These are phyloP conservation scores for Candida anutae DNA, from an alignment of 1,139 yeast species.

Conservation along the genomic window DNA sequence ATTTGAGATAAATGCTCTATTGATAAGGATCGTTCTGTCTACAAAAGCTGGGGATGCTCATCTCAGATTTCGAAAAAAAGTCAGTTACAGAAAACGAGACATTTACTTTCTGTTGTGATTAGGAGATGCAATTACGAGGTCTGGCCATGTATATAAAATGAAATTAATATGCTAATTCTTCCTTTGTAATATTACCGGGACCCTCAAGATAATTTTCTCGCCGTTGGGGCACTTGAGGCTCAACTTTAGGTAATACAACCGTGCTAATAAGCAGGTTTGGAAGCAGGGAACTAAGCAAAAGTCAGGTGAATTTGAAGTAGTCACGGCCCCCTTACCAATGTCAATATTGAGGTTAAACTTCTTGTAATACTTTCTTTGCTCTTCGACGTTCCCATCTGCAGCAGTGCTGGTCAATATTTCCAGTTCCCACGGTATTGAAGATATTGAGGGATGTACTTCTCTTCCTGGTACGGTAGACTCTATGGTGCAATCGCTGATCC, in stretches of 20 bases:
- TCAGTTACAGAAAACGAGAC: too few relatives aligned
- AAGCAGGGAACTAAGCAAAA: slow-evolving; percentile 33
- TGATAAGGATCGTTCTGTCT: too few relatives aligned
- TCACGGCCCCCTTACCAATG: slow-evolving; percentile 9
- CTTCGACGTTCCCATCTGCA: slow-evolving; percentile 8
- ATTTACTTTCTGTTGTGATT: too few relatives aligned
- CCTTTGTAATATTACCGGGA: slow-evolving; percentile 24
- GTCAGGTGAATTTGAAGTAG: slow-evolving; percentile 8
- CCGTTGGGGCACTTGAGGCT: slow-evolving; percentile 22
- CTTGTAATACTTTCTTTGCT: slow-evolving; percentile 13
- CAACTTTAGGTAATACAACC: slow-evolving; percentile 28
- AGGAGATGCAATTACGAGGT: too few relatives aligned
- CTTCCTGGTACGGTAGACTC: slow-evolving; percentile 3
- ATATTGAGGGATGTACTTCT: slow-evolving; percentile 3
- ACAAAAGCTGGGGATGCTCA: too few relatives aligned
- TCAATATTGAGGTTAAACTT: slow-evolving; percentile 17
- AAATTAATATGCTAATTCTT: not conserved
- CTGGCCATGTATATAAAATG: not conserved
- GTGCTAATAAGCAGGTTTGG: slow-evolving; percentile 27
- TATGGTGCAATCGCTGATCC: slow-evolving; percentile 9
- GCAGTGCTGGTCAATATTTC: slow-evolving; percentile 9
- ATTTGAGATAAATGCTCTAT: too few relatives aligned
- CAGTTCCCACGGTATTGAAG: slow-evolving; percentile 16
- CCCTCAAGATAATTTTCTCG: slow-evolving; percentile 20
- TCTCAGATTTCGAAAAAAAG: too few relatives aligned